A percentile compares a stretch with the other conserved stretches of the same genome.
Conservation (phyloP, 1,284 basidiomycete species). For the Pseudomicrostroma phylloplanum region DNA sequence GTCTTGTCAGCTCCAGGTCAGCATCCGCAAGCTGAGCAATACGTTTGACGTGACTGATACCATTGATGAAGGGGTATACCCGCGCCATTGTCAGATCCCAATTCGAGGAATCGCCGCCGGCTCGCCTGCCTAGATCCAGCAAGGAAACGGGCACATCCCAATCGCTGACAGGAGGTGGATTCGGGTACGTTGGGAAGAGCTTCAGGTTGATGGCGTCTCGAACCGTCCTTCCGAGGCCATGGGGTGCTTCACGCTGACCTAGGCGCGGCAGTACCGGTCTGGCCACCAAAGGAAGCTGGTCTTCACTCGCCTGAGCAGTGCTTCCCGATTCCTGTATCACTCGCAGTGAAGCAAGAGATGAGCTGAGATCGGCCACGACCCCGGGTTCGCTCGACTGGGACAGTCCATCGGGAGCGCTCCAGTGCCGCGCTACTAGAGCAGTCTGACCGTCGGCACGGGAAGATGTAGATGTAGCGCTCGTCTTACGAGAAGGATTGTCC, state of each 20-base stretch:
- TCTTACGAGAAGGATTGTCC: too few species aligned
- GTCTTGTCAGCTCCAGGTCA: conserved; percentile 72
- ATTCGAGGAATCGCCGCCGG: conserved; percentile 53
- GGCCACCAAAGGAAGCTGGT: neutral
- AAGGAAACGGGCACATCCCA: conserved; percentile 93
- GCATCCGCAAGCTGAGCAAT: conserved; percentile 90
- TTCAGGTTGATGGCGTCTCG: conserved; percentile 59
- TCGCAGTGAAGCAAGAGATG: neutral
- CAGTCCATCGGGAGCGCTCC: too few species aligned
- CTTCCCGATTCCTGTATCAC: too few species aligned
- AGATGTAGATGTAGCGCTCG: too few species aligned
- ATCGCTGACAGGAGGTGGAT: conserved; percentile 78
- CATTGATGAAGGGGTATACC: conserved; percentile 72
- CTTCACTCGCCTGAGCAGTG: too few species aligned
- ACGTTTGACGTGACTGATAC: conserved; percentile 79
- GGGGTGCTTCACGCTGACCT: conserved; percentile 36
- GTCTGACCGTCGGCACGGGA: too few species aligned
- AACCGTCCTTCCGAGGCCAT: conserved; percentile 47
- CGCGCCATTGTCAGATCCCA: conserved; percentile 94
- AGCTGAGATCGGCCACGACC: neutral
- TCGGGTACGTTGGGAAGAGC: conserved; percentile 91
- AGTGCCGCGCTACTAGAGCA: too few species aligned
- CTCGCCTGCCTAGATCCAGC: conserved; percentile 63
- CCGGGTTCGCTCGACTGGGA: too few species aligned
- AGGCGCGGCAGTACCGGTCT: conserved; percentile 18